Evolutionary conservation across 78 protist genomes (phyloP).

Genomic region (Tieghemostelium lacteum): DNA sequence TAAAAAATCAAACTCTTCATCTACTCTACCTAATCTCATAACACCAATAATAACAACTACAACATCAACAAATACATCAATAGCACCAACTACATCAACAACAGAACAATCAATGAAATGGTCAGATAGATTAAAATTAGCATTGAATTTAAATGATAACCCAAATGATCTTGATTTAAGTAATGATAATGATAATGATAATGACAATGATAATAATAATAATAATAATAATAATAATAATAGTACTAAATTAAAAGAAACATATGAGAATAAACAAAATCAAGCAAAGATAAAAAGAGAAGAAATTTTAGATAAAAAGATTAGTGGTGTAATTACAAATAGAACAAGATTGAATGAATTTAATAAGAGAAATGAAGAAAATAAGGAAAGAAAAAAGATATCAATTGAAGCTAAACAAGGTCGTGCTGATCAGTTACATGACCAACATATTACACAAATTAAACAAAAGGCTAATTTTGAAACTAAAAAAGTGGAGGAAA

Average conservation of each 20-base stretch:
- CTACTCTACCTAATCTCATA: no score
- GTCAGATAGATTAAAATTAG: slow-evolving; percentile 10
- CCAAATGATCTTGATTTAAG: background rate
- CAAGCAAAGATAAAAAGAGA: background rate
- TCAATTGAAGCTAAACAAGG: slow-evolving; percentile 1
- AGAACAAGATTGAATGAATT: slow-evolving; percentile 1
- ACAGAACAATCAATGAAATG: slow-evolving; percentile 78
- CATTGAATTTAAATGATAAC: no score
- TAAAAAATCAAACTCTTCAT: no score
- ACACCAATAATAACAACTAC: no score
- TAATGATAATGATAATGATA: background rate
- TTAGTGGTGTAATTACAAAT: background rate
- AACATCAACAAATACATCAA: no score
- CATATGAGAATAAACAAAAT: no score
- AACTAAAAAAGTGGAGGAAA: slow-evolving; percentile 3
- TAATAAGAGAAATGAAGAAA: background rate
- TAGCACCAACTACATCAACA: slow-evolving; percentile 85
- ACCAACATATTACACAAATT: background rate
- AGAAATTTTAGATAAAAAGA: background rate
- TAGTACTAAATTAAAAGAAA: no score
- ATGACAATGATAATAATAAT: background rate
- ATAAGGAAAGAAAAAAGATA: background rate
- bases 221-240: no score
- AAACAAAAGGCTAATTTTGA: slow-evolving; percentile 2
- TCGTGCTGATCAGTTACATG: slow-evolving; percentile 22